Base-by-base conservation (phyloP, 495 filamentous ascomycete genomes). In the Aspergillus olivimuriae region DNA sequence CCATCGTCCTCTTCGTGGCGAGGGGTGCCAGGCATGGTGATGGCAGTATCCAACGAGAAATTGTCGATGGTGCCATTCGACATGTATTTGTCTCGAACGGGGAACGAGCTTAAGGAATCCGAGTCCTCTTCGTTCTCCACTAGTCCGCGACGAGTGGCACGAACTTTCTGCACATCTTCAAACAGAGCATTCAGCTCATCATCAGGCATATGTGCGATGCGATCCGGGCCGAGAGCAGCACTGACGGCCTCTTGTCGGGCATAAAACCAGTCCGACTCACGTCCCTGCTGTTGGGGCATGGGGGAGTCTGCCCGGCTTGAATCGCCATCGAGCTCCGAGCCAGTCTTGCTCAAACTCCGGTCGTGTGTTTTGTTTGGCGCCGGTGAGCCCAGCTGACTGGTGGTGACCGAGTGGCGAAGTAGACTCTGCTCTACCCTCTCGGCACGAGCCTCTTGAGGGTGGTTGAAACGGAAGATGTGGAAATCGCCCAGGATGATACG, bases 391-490 rank as follows among this genome's bases (percentile, higher is more conserved):
- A 94, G 69, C 62, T 91, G 87, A 59, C 74, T 89, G 33, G 82
- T 83, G 4, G 87, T 89, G 28, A 95, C 75, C 9, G 90, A 90
- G 55, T 99, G 91, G 39, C 91, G 81, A 41, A 99, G 69, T 7
- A 91, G 67, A 54, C 88, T 95, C 52, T 89, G 81, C 52, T 95
- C 89, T 11, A 90, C 89, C 41, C 94, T 72, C 63, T 99, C 92
- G 5, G 89, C 89, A 11, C 87, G 80, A 26, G 94, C 92, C 66
- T 99, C 92, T 70, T 94, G 82, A 1, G 92, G 92, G 59, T 99
- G 88, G 52, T 99, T 99, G 70, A 99, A 99, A 44, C 92, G 77
- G 65, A 97, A 99, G 43, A 99, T 99, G 59, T 99, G 92, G 56
- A 99, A 99, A 62, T 99, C 92, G 12, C 94, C 92, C 8, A 99